Evolutionary conservation across 805 yeast genomes (phyloP), one percentile per base, ranked within the genome.

Genomic region (Saccharomycopsis sp.): DNA sequence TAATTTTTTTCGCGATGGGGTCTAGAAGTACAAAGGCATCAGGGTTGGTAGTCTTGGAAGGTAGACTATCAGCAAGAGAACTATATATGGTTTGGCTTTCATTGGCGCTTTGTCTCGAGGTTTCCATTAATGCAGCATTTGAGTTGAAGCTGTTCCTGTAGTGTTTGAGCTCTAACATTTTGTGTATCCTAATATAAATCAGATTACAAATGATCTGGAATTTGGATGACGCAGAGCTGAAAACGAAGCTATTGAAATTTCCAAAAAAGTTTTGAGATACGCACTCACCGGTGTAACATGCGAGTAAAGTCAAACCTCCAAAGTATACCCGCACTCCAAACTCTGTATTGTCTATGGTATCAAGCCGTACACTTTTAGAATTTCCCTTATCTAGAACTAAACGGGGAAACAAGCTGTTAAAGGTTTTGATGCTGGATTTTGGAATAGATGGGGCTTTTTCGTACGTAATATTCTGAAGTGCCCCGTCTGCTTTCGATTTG

Each of bases 151-250:
- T 16, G 18, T 18, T 44, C 16, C 16, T n/a, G 12, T 29, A 29
- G 37, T 7, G 37, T 29, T 12, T 5, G 16, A 44, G 48, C 7
- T 44, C 48, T 16, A 44, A 12, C 48, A 44, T 16, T 44, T 44
- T 44, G 16, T 44, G 18, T 12, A 44, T n/a, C 21, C 21, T 44
- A 18, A 44, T 18, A 20, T 16, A 44, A 12, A 44, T n/a, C 21
- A 18, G 21, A 44, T 44, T 44, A 20, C 48, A 44, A 18, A 44
- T n/a, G 16, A 44, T 44, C 50, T 60, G 63, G 41, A 58, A 60
- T 21, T 60, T 57, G 34, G 24, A 58, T 4, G 61, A 58, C 1
- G 55, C 29, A 7, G 52, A 18, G 44, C 58, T 61, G 56, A 60
- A 60, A 8, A 60, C 51, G 34, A 57, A 57, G 24, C 44, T 50